Conservation (phyloP, 2,329 filamentous ascomycete species). For the Cladorrhinum sp. region DNA sequence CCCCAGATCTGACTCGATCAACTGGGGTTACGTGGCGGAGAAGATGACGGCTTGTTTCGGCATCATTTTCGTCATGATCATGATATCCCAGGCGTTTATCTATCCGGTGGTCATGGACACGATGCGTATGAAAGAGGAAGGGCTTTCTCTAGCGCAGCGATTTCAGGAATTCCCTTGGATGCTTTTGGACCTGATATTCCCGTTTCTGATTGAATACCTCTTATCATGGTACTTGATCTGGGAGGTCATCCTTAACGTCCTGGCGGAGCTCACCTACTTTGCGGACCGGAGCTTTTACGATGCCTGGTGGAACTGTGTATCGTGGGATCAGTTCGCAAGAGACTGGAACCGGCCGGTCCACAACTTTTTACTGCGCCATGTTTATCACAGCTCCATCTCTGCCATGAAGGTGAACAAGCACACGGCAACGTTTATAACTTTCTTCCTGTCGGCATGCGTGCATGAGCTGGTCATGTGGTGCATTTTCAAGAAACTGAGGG, state of each 20-base stretch:
- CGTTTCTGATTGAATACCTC: constrained; percentile 75
- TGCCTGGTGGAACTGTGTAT: constrained; percentile 62
- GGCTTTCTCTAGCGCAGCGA: constrained; percentile 58
- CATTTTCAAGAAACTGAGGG: constrained; percentile 72
- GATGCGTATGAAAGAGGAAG: constrained; percentile 63
- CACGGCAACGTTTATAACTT: constrained; percentile 72
- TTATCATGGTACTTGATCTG: constrained; percentile 80
- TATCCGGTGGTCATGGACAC: constrained; percentile 71
- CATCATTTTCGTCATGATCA: constrained; percentile 74
- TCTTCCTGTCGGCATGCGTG: constrained; percentile 66
- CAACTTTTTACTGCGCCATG: constrained; percentile 72
- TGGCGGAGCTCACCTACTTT: constrained; percentile 74
- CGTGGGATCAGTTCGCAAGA: constrained; percentile 74
- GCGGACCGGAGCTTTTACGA: constrained; percentile 72
- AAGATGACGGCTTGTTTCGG: constrained; percentile 69
- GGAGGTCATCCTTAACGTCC: constrained; percentile 70
- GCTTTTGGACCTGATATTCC: constrained; percentile 71
- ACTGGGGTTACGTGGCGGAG: constrained; percentile 73
- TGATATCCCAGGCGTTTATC: constrained; percentile 72
- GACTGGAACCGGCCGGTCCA: constrained; percentile 81
- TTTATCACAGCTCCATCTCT: constrained; percentile 75
- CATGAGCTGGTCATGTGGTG: constrained; percentile 80
- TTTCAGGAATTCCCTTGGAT: constrained; percentile 71
- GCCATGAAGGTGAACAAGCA: constrained; percentile 67
- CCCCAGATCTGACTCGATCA: constrained; percentile 63